These are phyloP conservation scores for Penicillium sp. DNA, from an alignment of 2,329 filamentous ascomycete genomes.

Conservation along the genomic window DNA sequence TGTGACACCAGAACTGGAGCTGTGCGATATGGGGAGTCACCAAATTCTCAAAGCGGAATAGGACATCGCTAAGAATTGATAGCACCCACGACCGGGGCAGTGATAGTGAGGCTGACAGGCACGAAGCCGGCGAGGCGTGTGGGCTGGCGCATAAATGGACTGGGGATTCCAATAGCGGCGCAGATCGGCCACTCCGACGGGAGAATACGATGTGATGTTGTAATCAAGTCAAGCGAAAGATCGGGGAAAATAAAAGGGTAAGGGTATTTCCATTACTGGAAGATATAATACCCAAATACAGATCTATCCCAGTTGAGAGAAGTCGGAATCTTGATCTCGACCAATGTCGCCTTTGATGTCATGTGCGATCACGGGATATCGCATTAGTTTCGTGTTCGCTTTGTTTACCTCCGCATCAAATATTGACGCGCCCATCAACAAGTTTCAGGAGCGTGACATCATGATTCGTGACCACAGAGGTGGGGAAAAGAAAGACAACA, in stretches of 20 bases:
- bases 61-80: constrained; percentile 5
- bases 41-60: constrained; percentile 4
- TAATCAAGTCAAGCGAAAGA: constrained; percentile 13
- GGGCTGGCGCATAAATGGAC: constrained; percentile 14
- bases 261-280: constrained; percentile 19
- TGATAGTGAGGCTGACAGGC: constrained; percentile 19
- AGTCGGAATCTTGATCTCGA: constrained; percentile 1
- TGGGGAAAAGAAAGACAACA: neutral
- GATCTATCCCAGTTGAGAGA: neutral
- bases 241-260: constrained; percentile 10
- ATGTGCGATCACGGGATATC: constrained; percentile 26
- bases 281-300: constrained; percentile 6
- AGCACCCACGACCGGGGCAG: neutral
- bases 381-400: constrained; percentile 23
- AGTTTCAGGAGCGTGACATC: constrained; percentile 19
- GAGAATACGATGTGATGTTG: constrained; percentile 1
- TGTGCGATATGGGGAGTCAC: constrained; percentile 2
- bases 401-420: constrained; percentile 20
- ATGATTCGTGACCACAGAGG: constrained; percentile 9
- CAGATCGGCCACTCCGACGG: constrained; percentile 20
- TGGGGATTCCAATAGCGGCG: constrained; percentile 24
- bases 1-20: neutral
- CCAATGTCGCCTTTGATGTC: constrained; percentile 16
- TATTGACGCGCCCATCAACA: constrained; percentile 8
- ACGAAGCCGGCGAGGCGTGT: constrained; percentile 16